These are phyloP conservation scores for Rosa persica DNA, from an alignment of 306 rosid species.

Conservation along the genomic window DNA sequence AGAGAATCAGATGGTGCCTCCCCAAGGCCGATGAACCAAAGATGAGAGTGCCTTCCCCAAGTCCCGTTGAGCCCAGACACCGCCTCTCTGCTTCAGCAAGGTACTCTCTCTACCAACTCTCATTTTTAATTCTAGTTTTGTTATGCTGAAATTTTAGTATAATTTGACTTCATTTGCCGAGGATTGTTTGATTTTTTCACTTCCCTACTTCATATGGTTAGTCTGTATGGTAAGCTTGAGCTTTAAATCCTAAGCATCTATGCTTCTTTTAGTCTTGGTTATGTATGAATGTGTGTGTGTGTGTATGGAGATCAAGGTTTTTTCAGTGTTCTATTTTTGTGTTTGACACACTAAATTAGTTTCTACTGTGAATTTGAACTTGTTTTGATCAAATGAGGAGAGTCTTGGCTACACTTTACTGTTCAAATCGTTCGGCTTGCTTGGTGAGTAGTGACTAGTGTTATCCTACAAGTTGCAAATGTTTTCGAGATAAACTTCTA, in stretches of 20 bases:
- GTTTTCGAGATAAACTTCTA: background rate
- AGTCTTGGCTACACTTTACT: background rate
- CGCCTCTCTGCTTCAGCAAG: constrained; percentile 60
- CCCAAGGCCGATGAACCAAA: background rate
- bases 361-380: background rate
- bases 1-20: constrained; percentile 27
- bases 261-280: background rate
- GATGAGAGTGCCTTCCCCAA: constrained; percentile 70
- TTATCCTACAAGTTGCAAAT: background rate
- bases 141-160: background rate
- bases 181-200: background rate
- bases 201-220: background rate
- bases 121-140: background rate
- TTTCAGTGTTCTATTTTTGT: background rate
- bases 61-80: constrained; percentile 64
- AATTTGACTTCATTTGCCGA: background rate
- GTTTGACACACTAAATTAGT: background rate
- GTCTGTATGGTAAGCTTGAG: background rate
- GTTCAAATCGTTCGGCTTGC: background rate
- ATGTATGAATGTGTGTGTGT: background rate
- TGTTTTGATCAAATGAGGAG: background rate
- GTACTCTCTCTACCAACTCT: constrained; percentile 31
- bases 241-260: background rate
- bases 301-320: background rate
- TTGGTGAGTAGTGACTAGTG: background rate